phyloP scores from a whole-genome alignment of 768 basidiomycete species.

The Floccularia luteovirens region DNA sequence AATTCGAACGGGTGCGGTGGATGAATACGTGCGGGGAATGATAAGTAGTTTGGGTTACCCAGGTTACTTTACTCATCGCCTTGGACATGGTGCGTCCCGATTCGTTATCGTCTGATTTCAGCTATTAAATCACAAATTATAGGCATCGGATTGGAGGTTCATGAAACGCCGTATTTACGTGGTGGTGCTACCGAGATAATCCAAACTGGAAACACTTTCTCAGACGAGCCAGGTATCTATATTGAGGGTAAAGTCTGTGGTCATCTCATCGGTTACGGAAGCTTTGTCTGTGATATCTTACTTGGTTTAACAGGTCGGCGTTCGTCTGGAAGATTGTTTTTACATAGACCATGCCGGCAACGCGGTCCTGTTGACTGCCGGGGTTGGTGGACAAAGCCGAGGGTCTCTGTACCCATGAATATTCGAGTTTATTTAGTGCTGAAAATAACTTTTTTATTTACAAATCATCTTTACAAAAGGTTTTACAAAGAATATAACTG shows the following conservation, averaged over 20 bases:
- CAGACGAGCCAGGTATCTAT: slow-evolving; percentile 76
- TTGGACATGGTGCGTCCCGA: slow-evolving; percentile 59
- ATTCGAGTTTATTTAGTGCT: neutral
- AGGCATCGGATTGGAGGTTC: slow-evolving; percentile 83
- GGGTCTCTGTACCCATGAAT: slow-evolving; percentile 32
- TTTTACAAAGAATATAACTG: neutral
- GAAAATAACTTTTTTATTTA: neutral
- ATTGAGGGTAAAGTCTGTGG: slow-evolving; percentile 53
- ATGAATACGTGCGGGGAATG: slow-evolving; percentile 50
- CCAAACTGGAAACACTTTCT: slow-evolving; percentile 65
- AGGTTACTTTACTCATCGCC: slow-evolving; percentile 69
- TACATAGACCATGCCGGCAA: slow-evolving; percentile 49
- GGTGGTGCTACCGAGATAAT: slow-evolving; percentile 58
- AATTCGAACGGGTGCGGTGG: slow-evolving; percentile 44
- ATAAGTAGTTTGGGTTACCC: slow-evolving; percentile 37
- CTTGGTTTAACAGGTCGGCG: slow-evolving; percentile 44
- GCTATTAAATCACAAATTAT: slow-evolving; percentile 5
- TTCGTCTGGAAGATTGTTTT: slow-evolving; percentile 82
- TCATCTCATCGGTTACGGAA: too few species aligned
- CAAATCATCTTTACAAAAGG: neutral
- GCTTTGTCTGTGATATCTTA: slow-evolving; percentile 2
- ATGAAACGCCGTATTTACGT: slow-evolving; percentile 75
- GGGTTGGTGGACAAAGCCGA: slow-evolving; percentile 51
- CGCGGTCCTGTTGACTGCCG: slow-evolving; percentile 53
- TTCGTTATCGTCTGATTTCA: neutral